Evolutionary conservation across 1,284 basidiomycete species (phyloP), one percentile per base, ranked within the genome.

Genomic region (Apiotrichum domesticum): DNA sequence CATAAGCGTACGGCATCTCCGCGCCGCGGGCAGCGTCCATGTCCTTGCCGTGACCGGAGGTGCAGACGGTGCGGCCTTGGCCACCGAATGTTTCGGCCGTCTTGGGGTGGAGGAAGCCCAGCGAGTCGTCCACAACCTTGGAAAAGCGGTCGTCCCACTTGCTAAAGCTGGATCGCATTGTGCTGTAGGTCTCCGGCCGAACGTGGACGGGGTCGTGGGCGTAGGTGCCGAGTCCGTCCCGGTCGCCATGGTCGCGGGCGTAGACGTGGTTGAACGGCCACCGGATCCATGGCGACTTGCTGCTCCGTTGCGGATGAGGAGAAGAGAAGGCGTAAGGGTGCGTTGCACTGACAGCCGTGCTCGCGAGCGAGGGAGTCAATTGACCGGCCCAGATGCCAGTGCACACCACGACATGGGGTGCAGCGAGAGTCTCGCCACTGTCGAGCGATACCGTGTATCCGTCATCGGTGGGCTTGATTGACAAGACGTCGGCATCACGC

Each of bases 341-440:
- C 11, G 63, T 55, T 29, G 67, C 66, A 10, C 62, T 46, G 10
- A 67, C 59, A 13, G 57, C 57, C 7, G 33, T 33, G 13, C 40
- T 32, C 0, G 35, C 14, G 35, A 52, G 54, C 6, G 29, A 10
- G 5, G 67, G 62, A 1, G 63, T 34, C 6, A 69, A 63, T 52
- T 67, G 64, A 4, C 62, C 57, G 8, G 61, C 62, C 67, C 66
- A 69, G 21, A 63, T 61, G 11, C 67, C 67, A 0, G 66, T 67
- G 6, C 58, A 58, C 41, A 66, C 43, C 13, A 63, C 62, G 13
- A 69, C 59, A 34, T 52, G 60, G n/a, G 13, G 13, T 3, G 49
- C 57, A 3, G 42, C 43, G 34, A 47, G 1, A 5, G 7, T 6
- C 39, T 40, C 29, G 5, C 48, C 48, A 4, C 39, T 6, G 5